Percentiles rank a stretch among this genome's conserved stretches.
Evolutionary conservation across 2,329 filamentous ascomycete species (phyloP).

Genomic region (Septoria petroselini): DNA sequence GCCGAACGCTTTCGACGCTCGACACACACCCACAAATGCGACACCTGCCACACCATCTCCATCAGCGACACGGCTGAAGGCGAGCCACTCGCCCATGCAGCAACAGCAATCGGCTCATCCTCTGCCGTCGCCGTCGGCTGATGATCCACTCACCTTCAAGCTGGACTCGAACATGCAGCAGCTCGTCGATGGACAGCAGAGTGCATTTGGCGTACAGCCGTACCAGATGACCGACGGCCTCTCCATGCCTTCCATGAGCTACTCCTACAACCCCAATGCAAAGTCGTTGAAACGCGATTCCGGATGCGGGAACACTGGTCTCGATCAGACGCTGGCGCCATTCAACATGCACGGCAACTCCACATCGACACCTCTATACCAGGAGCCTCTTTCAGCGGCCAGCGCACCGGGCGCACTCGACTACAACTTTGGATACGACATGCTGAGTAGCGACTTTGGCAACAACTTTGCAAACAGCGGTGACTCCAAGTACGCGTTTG

Average conservation of each 20-base stretch:
- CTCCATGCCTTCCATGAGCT: conserved; percentile 23
- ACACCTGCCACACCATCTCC: conserved; percentile 14
- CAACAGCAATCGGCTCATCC: conserved; percentile 2
- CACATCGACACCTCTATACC: not conserved
- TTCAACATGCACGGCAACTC: conserved; percentile 15
- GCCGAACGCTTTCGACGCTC: conserved; percentile 9
- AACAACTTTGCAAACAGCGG: conserved; percentile 9
- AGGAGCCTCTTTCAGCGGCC: conserved; percentile 21
- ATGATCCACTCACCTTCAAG: conserved; percentile 43
- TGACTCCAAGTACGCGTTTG: conserved; percentile 17
- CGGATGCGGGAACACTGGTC: conserved; percentile 8
- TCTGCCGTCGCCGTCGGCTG: conserved; percentile 1
- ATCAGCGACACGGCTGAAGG: conserved; percentile 17
- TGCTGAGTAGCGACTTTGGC: conserved; percentile 12
- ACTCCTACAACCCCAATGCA: conserved; percentile 27
- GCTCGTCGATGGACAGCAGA: conserved; percentile 44
- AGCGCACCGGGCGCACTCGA: conserved; percentile 21
- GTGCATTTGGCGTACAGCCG: conserved; percentile 13
- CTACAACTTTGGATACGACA: conserved; percentile 19
- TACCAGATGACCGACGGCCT: conserved; percentile 21
- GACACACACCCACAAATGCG: conserved; percentile 13
- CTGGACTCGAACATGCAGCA: conserved; percentile 55
- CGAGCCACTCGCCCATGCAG: conserved; percentile 20
- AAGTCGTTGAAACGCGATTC: conserved; percentile 29
- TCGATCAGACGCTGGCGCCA: conserved; percentile 24